phyloP scores from a whole-genome alignment of 805 yeast genomes.

The Kuraishia piskuri region DNA sequence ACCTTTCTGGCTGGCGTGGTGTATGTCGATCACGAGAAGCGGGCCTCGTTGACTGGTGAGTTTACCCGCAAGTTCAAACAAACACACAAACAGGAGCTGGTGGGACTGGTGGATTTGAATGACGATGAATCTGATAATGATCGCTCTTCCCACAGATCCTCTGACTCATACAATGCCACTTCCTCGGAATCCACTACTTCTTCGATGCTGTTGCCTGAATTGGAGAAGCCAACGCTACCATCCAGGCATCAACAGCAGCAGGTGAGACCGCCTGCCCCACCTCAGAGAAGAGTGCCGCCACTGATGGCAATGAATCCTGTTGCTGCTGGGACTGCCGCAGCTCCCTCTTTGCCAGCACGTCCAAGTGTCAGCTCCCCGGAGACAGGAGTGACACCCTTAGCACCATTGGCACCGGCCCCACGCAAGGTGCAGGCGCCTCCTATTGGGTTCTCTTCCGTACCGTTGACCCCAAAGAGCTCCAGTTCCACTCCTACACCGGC shows the following conservation, averaged over 20 bases:
- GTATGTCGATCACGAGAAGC: conserved; percentile 58
- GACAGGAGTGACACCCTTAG: conserved; percentile 40
- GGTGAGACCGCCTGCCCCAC: not conserved
- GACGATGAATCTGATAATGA: conserved; percentile 8
- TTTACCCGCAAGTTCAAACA: conserved; percentile 52
- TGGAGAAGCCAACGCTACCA: conserved; percentile 1
- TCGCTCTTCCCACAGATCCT: conserved; percentile 11
- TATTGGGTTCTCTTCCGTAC: conserved; percentile 2
- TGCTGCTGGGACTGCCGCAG: too few relatives aligned
- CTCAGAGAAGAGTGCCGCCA: not conserved
- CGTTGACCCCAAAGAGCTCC: conserved; percentile 3
- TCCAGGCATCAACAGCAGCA: not conserved
- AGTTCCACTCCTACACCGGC: not conserved
- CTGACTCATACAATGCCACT: not conserved
- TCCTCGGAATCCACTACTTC: conserved; percentile 34
- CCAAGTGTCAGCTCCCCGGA: conserved; percentile 57
- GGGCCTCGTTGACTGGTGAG: conserved; percentile 43
- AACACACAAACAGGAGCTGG: conserved; percentile 8
- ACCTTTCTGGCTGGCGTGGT: conserved; percentile 60
- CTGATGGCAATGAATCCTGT: not conserved
- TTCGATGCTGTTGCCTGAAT: conserved; percentile 48
- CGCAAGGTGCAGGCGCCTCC: conserved; percentile 1
- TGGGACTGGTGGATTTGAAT: conserved; percentile 20
- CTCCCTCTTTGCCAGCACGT: conserved; percentile 53
- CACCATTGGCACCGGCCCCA: conserved; percentile 14